Conservation (phyloP, 2,329 filamentous ascomycete species). For the Fusarium kyushuense region DNA sequence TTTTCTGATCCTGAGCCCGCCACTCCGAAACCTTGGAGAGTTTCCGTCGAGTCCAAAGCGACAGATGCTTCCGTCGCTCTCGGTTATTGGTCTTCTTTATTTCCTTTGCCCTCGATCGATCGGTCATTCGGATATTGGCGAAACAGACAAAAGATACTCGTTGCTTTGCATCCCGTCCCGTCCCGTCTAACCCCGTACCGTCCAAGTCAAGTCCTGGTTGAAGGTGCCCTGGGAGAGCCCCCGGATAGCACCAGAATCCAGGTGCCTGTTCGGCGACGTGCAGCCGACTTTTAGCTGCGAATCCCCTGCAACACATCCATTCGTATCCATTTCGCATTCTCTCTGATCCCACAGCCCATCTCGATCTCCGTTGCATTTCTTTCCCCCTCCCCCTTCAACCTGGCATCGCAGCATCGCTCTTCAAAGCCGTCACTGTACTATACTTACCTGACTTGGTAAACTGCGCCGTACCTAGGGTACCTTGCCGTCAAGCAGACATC, state of each 20-base stretch:
- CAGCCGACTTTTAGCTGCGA: slow-evolving; percentile 36
- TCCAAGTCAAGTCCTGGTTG: slow-evolving; percentile 24
- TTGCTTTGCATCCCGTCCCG: slow-evolving; percentile 5
- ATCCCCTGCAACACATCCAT: slow-evolving; percentile 38
- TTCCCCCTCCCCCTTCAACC: slow-evolving; percentile 30
- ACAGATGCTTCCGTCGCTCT: slow-evolving; percentile 20
- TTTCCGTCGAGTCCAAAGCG: slow-evolving; percentile 11
- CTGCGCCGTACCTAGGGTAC: slow-evolving; percentile 34
- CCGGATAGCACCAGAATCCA: slow-evolving; percentile 6
- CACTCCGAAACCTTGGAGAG: slow-evolving; percentile 21
- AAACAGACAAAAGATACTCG: slow-evolving; percentile 8
- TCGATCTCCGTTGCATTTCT: slow-evolving; percentile 41
- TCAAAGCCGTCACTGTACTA: slow-evolving; percentile 12
- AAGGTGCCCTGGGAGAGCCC: slow-evolving; percentile 10
- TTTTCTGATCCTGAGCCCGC: slow-evolving; percentile 28
- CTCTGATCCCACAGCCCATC: slow-evolving; percentile 41
- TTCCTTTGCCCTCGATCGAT: not conserved
- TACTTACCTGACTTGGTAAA: slow-evolving; percentile 33
- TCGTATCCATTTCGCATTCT: slow-evolving; percentile 2
- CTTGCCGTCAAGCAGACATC: slow-evolving; percentile 2
- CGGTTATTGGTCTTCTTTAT: slow-evolving; percentile 5
- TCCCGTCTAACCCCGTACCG: not conserved
- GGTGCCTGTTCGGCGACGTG: slow-evolving; percentile 13
- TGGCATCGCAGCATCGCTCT: slow-evolving; percentile 28
- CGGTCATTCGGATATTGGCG: not conserved